These are phyloP conservation scores for Leccinellum luteum DNA, from an alignment of 768 basidiomycete genomes.

Conservation along the genomic window DNA sequence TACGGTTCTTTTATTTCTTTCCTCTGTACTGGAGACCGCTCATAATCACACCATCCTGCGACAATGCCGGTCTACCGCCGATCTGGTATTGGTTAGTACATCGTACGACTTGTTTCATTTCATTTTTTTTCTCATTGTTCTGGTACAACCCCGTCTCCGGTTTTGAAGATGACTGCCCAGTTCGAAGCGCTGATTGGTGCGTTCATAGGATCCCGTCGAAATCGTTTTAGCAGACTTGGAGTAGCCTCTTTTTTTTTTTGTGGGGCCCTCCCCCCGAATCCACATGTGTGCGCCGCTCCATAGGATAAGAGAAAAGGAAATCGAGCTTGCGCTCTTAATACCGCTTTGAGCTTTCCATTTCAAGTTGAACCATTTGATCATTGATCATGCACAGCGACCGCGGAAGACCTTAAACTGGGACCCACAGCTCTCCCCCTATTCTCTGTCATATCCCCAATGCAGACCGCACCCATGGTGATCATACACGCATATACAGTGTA, in stretches of 20 bases:
- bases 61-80: neutral
- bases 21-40: neutral
- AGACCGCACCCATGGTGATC: neutral
- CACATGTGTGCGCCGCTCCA: neutral
- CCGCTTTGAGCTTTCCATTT: neutral
- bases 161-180: neutral
- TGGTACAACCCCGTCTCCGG: neutral
- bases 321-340: neutral
- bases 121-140: neutral
- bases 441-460: neutral
- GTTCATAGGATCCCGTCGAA: neutral
- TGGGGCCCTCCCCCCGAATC: neutral
- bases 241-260: neutral
- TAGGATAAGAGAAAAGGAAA: neutral
- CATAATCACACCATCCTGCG: constrained; percentile 1
- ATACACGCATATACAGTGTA: neutral
- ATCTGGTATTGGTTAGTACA: neutral
- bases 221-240: neutral
- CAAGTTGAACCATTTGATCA: neutral
- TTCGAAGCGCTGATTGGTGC: neutral
- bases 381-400: neutral
- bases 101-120: neutral
- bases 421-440: neutral
- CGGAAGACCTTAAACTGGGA: neutral
- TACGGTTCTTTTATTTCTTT: neutral